phyloP scores from a whole-genome alignment of 73 alveolate species.

The Halteria grandinella region DNA sequence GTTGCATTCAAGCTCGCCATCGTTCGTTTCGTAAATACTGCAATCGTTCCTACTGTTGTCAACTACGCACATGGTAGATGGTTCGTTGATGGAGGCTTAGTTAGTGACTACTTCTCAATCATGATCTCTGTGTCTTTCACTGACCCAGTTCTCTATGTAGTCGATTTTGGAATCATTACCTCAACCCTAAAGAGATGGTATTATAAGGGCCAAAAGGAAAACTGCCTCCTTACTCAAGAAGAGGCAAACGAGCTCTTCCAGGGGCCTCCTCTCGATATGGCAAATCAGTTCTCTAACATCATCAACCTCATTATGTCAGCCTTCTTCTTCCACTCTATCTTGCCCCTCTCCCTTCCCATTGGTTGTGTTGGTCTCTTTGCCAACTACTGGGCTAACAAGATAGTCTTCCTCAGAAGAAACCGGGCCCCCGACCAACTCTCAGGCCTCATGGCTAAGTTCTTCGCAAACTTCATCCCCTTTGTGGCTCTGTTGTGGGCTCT shows the following conservation, averaged over 20 bases:
- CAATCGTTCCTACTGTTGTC: constrained; percentile 71
- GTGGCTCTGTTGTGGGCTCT: constrained; percentile 37
- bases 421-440: constrained; percentile 64
- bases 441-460: constrained; percentile 55
- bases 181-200: constrained; percentile 5
- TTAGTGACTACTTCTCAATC: constrained; percentile 46
- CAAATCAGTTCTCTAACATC: constrained; percentile 58
- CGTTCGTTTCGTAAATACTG: constrained; percentile 76
- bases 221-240: constrained; percentile 42
- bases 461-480: constrained; percentile 48
- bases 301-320: constrained; percentile 53
- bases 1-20: constrained; percentile 70
- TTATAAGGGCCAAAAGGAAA: constrained; percentile 34
- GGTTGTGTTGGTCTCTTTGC: constrained; percentile 51
- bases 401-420: constrained; percentile 62
- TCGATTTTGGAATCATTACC: constrained; percentile 15
- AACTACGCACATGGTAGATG: constrained; percentile 26
- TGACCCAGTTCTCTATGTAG: constrained; percentile 53
- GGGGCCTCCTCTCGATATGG: constrained; percentile 70
- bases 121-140: constrained; percentile 37
- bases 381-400: constrained; percentile 74
- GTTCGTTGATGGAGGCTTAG: constrained; percentile 64
- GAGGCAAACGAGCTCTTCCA: constrained; percentile 66
- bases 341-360: constrained; percentile 67
- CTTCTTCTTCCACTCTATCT: constrained; percentile 65